Evolutionary conservation across 2,329 filamentous ascomycete species (phyloP).

Genomic region (Ceratocystis cubensis): DNA sequence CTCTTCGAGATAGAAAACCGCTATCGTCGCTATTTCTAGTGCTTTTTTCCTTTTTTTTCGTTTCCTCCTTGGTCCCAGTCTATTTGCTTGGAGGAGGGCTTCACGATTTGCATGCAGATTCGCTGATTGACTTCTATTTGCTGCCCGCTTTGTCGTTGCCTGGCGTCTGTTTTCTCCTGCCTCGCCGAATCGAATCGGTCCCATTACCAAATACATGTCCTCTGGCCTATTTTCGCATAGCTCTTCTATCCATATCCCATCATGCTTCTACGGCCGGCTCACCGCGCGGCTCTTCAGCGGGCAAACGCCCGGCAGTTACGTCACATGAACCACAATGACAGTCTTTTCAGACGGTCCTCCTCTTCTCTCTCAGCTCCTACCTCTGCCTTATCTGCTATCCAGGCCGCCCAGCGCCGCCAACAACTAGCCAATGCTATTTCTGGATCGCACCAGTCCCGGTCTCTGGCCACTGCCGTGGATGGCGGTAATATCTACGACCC

Average conservation of each 20-base stretch:
- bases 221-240: no score
- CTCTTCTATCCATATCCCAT: slow-evolving; percentile 19
- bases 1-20: slow-evolving; percentile 7
- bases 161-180: background rate
- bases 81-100: slow-evolving; percentile 3
- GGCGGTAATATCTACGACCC: slow-evolving; percentile 27
- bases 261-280: slow-evolving; percentile 30
- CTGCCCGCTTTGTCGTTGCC: background rate
- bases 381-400: slow-evolving; percentile 5
- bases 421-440: slow-evolving; percentile 13
- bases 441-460: slow-evolving; percentile 23
- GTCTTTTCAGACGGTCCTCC: slow-evolving; percentile 8
- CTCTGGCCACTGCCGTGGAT: slow-evolving; percentile 33
- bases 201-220: background rate
- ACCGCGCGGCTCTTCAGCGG: slow-evolving; percentile 21
- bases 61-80: slow-evolving; percentile 18
- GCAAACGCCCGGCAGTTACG: slow-evolving; percentile 11
- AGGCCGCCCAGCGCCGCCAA: slow-evolving; percentile 6
- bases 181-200: background rate
- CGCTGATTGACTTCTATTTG: background rate
- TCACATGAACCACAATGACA: background rate
- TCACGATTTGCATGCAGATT: no score
- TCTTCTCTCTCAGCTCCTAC: slow-evolving; percentile 7
- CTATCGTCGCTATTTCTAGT: slow-evolving; percentile 11
- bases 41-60: slow-evolving; percentile 23